Conservation (phyloP, 1,139 yeast species). For the Tardiomyces digboiensis region DNA sequence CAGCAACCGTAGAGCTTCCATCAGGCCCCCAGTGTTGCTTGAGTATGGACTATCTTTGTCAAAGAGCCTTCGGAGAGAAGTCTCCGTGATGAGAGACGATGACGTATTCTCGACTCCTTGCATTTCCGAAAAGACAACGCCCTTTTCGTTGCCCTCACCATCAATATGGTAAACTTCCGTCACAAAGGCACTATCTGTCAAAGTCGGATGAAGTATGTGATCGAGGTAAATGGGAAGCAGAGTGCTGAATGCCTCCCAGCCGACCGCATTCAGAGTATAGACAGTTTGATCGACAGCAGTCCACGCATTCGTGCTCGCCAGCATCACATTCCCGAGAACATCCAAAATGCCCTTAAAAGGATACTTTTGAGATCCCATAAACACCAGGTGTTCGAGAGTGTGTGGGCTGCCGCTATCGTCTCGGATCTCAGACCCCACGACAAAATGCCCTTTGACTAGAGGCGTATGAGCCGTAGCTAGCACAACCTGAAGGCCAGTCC, state of each 20-base stretch:
- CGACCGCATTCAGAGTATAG: slow-evolving; percentile 85
- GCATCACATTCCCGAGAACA: slow-evolving; percentile 73
- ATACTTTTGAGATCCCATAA: slow-evolving; percentile 85
- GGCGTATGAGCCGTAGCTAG: slow-evolving; percentile 79
- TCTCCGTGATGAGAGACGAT: slow-evolving; percentile 59
- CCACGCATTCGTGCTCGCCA: slow-evolving; percentile 94
- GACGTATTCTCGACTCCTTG: slow-evolving; percentile 82
- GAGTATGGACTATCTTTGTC: slow-evolving; percentile 55
- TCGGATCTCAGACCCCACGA: slow-evolving; percentile 86
- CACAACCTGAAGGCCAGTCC: slow-evolving; percentile 79
- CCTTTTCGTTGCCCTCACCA: slow-evolving; percentile 85
- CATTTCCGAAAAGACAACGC: slow-evolving; percentile 98
- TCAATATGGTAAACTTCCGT: slow-evolving; percentile 96
- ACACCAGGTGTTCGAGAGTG: slow-evolving; percentile 87
- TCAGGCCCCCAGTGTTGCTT: slow-evolving; percentile 91
- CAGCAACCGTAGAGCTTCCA: slow-evolving; percentile 63
- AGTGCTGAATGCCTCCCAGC: slow-evolving; percentile 89
- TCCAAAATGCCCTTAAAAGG: slow-evolving; percentile 93
- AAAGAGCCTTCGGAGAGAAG: slow-evolving; percentile 54
- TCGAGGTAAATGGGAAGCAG: slow-evolving; percentile 86
- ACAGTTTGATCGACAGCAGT: slow-evolving; percentile 95
- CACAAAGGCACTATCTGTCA: slow-evolving; percentile 82
- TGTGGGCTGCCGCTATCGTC: slow-evolving; percentile 94
- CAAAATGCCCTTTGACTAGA: slow-evolving; percentile 84
- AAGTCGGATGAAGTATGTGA: slow-evolving; percentile 74